A percentile compares a stretch with the other conserved stretches of the same genome.
phyloP scores from a whole-genome alignment of 2,329 filamentous ascomycete genomes.

The Penicillium sp. region DNA sequence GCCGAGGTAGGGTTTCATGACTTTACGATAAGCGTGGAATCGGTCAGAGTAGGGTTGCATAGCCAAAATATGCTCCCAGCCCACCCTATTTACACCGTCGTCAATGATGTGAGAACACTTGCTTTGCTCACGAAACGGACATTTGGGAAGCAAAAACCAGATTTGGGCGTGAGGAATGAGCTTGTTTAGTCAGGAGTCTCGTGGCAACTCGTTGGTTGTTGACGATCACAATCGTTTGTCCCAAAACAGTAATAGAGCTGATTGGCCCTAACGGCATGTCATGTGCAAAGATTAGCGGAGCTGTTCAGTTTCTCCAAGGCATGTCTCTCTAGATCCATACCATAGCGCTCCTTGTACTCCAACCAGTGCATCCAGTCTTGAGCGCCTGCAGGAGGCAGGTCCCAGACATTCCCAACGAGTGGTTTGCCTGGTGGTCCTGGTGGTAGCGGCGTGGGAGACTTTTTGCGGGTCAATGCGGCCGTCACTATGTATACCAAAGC shows the following conservation, averaged over 20 bases:
- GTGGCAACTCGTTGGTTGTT: constrained; percentile 37
- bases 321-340: constrained; percentile 15
- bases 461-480: not conserved
- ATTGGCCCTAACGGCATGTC: constrained; percentile 32
- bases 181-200: constrained; percentile 42
- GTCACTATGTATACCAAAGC: not conserved
- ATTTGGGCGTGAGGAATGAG: constrained; percentile 37
- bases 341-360: constrained; percentile 48
- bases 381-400: constrained; percentile 48
- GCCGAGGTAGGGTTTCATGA: constrained; percentile 50
- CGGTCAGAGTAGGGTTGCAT: constrained; percentile 42
- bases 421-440: constrained; percentile 34
- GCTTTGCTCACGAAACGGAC: constrained; percentile 28
- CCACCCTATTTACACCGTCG: constrained; percentile 33
- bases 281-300: not conserved
- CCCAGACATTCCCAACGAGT: constrained; percentile 55
- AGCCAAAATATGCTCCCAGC: constrained; percentile 41
- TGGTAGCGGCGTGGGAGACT: not conserved
- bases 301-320: too few relatives aligned
- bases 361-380: constrained; percentile 51
- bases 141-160: constrained; percentile 41
- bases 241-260: constrained; percentile 42
- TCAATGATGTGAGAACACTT: not conserved
- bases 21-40: constrained; percentile 50
- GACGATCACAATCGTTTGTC: constrained; percentile 43